These are phyloP conservation scores for Lagerstroemia speciosa DNA, from an alignment of 345 rosid genomes.

Conservation along the genomic window DNA sequence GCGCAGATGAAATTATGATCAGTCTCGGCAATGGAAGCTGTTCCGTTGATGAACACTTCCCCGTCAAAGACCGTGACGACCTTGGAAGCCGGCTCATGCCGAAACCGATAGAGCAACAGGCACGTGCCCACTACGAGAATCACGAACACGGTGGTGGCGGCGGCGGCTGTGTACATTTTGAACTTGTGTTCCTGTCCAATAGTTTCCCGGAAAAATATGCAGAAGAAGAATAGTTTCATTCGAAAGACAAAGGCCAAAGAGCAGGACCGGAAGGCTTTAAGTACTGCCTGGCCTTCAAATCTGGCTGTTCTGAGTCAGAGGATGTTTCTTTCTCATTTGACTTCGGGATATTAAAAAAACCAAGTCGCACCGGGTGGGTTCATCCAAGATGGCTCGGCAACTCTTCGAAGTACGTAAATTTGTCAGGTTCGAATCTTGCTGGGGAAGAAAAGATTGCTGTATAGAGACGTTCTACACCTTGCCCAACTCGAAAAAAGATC, in stretches of 20 bases:
- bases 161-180: slow-evolving; percentile 11
- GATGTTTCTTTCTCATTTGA: background rate
- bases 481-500: no score
- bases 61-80: slow-evolving; percentile 2
- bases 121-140: slow-evolving; percentile 16
- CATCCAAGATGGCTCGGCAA: background rate
- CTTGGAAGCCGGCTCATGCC: background rate
- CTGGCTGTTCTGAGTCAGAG: background rate
- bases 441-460: no score
- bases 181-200: background rate
- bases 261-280: background rate
- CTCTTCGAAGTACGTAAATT: no score
- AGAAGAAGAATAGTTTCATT: background rate
- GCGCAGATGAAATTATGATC: slow-evolving; percentile 40
- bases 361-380: no score
- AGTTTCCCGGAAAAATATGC: background rate
- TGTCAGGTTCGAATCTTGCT: no score
- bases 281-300: background rate
- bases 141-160: slow-evolving; percentile 16
- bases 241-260: background rate
- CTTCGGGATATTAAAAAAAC: background rate
- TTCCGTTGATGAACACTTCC: slow-evolving; percentile 30
- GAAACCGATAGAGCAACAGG: slow-evolving; percentile 16
- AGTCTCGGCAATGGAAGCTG: slow-evolving; percentile 24
- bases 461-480: no score